Percentiles rank a stretch among this genome's conserved stretches.
These are phyloP conservation scores for Ceratocystis alfenasii DNA, from an alignment of 2,329 filamentous ascomycete genomes.

Conservation along the genomic window DNA sequence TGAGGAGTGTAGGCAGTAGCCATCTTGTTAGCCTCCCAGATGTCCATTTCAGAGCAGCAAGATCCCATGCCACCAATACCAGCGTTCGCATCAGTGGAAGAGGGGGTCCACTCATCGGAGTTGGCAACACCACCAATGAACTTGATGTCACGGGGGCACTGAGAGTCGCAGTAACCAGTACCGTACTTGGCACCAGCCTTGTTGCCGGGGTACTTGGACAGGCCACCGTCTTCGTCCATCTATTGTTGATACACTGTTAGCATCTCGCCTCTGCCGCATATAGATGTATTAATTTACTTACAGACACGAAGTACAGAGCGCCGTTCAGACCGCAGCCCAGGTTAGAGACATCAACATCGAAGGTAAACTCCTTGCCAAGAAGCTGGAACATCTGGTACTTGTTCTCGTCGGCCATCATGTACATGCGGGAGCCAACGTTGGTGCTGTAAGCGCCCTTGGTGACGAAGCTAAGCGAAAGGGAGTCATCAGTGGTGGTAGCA, in stretches of 20 bases:
- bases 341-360: slow-evolving; percentile 53
- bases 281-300: neutral
- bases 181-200: slow-evolving; percentile 41
- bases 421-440: slow-evolving; percentile 40
- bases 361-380: slow-evolving; percentile 50
- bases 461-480: slow-evolving; percentile 40
- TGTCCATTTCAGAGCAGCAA: slow-evolving; percentile 47
- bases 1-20: slow-evolving; percentile 47
- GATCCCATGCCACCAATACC: slow-evolving; percentile 39
- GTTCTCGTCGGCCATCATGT: slow-evolving; percentile 43
- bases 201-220: slow-evolving; percentile 35
- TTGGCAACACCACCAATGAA: slow-evolving; percentile 38
- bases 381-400: slow-evolving; percentile 51
- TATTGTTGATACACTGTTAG: neutral
- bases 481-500: slow-evolving; percentile 35
- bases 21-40: slow-evolving; percentile 48
- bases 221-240: slow-evolving; percentile 44
- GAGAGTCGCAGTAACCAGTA: slow-evolving; percentile 42
- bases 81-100: slow-evolving; percentile 39
- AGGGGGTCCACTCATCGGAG: slow-evolving; percentile 36
- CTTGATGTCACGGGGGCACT: slow-evolving; percentile 38
- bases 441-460: slow-evolving; percentile 36
- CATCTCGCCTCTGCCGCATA: neutral
- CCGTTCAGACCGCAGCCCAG: slow-evolving; percentile 55
- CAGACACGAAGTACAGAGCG: slow-evolving; percentile 46